Percentiles rank a stretch among this genome's conserved stretches.
phyloP scores from a whole-genome alignment of 768 basidiomycete genomes.

The Kwoniella bestiolae region DNA sequence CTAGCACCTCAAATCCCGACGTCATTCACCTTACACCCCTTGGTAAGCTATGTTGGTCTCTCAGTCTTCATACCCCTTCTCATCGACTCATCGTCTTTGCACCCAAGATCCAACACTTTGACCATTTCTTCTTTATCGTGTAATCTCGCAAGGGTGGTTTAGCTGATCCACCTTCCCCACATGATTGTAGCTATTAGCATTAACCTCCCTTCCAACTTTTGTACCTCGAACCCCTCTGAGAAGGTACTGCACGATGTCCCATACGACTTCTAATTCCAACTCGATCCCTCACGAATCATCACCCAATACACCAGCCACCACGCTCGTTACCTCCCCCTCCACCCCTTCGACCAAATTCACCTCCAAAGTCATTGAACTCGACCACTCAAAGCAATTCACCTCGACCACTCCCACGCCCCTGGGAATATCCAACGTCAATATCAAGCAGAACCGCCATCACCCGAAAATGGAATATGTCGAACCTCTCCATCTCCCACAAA shows the following conservation, averaged over 20 bases:
- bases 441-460: background rate
- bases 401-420: conserved; percentile 5
- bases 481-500: background rate
- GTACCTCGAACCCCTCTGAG: background rate
- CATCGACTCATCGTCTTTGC: too few relatives aligned
- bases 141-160: too few relatives aligned
- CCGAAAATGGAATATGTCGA: background rate
- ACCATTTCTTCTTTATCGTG: too few relatives aligned
- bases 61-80: too few relatives aligned
- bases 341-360: background rate
- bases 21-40: too few relatives aligned
- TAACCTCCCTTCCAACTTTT: background rate
- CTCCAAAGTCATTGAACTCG: background rate
- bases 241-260: conserved; percentile 3
- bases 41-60: too few relatives aligned
- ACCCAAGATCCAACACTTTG: too few relatives aligned
- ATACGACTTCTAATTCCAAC: background rate
- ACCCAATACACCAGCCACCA: conserved; percentile 7
- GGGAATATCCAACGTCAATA: background rate
- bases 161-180: too few relatives aligned
- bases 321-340: conserved; percentile 4
- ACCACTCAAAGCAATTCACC: background rate
- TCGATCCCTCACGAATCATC: background rate
- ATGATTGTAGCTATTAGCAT: too few relatives aligned
- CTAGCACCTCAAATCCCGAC: too few relatives aligned